phyloP scores from a whole-genome alignment of 2,329 filamentous ascomycete species.

The Trichophyton verrucosum region DNA sequence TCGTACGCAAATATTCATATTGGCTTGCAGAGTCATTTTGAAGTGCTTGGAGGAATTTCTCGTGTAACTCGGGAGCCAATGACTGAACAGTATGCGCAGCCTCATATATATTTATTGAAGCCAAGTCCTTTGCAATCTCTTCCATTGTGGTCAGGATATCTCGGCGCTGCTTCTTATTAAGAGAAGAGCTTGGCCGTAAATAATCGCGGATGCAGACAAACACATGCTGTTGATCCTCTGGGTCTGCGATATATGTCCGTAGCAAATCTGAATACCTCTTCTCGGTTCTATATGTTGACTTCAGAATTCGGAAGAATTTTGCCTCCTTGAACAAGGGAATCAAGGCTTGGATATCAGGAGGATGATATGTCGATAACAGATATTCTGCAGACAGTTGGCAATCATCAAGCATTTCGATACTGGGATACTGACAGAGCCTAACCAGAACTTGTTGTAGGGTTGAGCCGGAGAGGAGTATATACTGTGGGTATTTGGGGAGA shows the following conservation, averaged over 20 bases:
- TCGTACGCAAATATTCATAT: conserved; percentile 61
- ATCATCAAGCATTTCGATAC: conserved; percentile 70
- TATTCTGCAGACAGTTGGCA: conserved; percentile 97
- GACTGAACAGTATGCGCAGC: conserved; percentile 53
- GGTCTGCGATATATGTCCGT: conserved; percentile 73
- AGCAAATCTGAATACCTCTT: conserved; percentile 68
- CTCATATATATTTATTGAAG: conserved; percentile 51
- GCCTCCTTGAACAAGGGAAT: conserved; percentile 69
- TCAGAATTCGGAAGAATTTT: conserved; percentile 80
- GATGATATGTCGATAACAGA: conserved; percentile 82
- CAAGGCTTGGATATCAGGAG: conserved; percentile 62
- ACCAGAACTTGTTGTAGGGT: conserved; percentile 68
- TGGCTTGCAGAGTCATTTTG: conserved; percentile 51
- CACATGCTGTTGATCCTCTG: conserved; percentile 58
- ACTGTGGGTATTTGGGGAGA: conserved; percentile 90
- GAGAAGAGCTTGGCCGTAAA: conserved; percentile 50
- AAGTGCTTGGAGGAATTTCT: conserved; percentile 51
- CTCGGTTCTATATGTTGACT: conserved; percentile 71
- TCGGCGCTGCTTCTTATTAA: conserved; percentile 57
- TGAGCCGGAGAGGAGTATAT: conserved; percentile 78
- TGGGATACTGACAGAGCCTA: conserved; percentile 75
- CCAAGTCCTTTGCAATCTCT: conserved; percentile 52
- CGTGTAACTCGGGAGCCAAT: conserved; percentile 47
- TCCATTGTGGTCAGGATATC: conserved; percentile 59
- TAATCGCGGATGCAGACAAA: conserved; percentile 72